Percentiles rank a stretch among this genome's conserved stretches.
These are phyloP conservation scores for Aspergillus sp. DNA, from an alignment of 2,329 filamentous ascomycete genomes.

Conservation along the genomic window DNA sequence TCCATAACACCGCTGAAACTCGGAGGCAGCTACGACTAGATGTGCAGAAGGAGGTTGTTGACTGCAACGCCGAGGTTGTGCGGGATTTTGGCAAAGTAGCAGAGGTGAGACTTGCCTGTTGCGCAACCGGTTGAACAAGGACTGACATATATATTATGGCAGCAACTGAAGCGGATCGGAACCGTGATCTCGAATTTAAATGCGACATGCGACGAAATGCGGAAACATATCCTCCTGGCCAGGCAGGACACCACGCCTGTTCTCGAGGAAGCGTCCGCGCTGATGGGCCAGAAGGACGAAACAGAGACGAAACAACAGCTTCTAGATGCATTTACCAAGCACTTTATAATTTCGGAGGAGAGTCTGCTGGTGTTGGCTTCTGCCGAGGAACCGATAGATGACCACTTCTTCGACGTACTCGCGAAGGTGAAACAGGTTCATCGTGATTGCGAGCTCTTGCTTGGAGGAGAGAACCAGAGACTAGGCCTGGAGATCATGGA, in stretches of 20 bases:
- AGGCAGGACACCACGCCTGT: slow-evolving; percentile 65
- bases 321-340: slow-evolving; percentile 64
- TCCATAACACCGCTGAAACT: slow-evolving; percentile 67
- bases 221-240: slow-evolving; percentile 63
- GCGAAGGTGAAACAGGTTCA: slow-evolving; percentile 76
- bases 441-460: slow-evolving; percentile 75
- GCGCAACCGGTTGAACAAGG: too few species aligned
- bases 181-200: slow-evolving; percentile 69
- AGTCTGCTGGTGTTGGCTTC: slow-evolving; percentile 69
- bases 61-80: slow-evolving; percentile 83
- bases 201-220: slow-evolving; percentile 69
- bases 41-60: slow-evolving; percentile 83
- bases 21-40: slow-evolving; percentile 71
- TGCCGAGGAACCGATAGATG: slow-evolving; percentile 71
- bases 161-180: slow-evolving; percentile 84
- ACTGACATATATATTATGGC: too few species aligned
- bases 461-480: slow-evolving; percentile 82
- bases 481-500: slow-evolving; percentile 87
- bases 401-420: slow-evolving; percentile 71
- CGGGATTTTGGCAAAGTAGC: slow-evolving; percentile 81
- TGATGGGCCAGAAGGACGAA: slow-evolving; percentile 63
- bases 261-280: slow-evolving; percentile 63
- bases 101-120: slow-evolving; percentile 49
- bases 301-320: slow-evolving; percentile 73
- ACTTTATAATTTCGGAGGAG: slow-evolving; percentile 77